Base-by-base conservation (phyloP, 345 rosid species). In the Lumnitzera littorea region DNA sequence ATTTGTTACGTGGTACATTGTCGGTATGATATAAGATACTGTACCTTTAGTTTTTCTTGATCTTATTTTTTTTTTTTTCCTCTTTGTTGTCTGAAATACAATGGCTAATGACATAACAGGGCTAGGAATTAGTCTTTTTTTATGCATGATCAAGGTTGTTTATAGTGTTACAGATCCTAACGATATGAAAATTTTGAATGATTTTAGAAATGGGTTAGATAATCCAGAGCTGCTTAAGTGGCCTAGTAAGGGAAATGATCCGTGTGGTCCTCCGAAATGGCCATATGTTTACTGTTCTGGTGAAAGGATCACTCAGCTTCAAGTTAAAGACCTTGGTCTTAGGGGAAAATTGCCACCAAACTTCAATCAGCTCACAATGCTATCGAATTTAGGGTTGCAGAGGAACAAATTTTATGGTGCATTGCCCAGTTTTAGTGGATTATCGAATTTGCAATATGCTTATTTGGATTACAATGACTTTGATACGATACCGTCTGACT, bases 211-310 rank as follows among this genome's bases (percentile, higher is more conserved):
- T 17, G 82, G 80, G 13, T 59, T 81, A 71, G 71, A 81, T 15
- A 81, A 81, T 60, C 80, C 85, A 15, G 82, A 78, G 77, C 73
- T 78, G 31, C 76, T 81, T 15, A 67, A 64, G 53, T 81, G 85
- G 85, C 85, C 85, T 2, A 67, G 15, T 4, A 52, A 50, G 24
- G 77, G 80, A 27, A 62, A 73, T 49, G 77, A 78, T 61, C 85
- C 85, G 0, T 81, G 85, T 61, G 85, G 85, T 43, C 73, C 80
- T 62, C 85, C 85, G 50, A 46, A 57, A 25, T 81, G 85, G 82
- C 77, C 82, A 58, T 73, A 70, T 25, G 77, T 81, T 24, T 81
- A 70, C 62, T 81, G 85, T 55, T 70, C 80, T 46, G 63, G 71
- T 43, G 73, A 64, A 17, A 71, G 85, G 59, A 66, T 75, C 47